A percentile compares a stretch with the other conserved stretches of the same genome.
These are phyloP conservation scores for Cystobasidium pallidum DNA, from an alignment of 1,284 basidiomycete species.

Conservation along the genomic window DNA sequence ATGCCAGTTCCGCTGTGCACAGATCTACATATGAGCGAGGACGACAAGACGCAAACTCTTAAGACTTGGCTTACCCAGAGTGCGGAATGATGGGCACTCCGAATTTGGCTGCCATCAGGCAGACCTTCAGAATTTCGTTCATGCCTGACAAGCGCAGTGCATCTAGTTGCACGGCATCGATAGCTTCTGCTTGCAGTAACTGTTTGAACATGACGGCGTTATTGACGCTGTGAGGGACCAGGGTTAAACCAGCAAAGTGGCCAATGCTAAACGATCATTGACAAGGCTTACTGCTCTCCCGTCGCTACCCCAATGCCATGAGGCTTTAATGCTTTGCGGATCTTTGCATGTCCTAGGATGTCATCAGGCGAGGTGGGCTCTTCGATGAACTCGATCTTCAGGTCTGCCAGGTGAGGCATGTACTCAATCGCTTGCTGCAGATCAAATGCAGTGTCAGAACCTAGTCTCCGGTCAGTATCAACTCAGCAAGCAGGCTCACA, in stretches of 20 bases:
- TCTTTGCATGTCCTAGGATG: constrained; percentile 75
- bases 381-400: constrained; percentile 97
- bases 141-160: constrained; percentile 90
- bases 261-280: too few relatives aligned
- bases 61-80: constrained; percentile 81
- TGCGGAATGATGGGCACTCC: constrained; percentile 89
- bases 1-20: constrained; percentile 18
- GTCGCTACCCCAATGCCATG: constrained; percentile 86
- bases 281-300: constrained; percentile 76
- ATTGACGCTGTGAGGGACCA: constrained; percentile 15
- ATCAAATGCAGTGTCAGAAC: constrained; percentile 66
- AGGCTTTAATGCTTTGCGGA: constrained; percentile 77
- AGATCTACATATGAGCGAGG: too few relatives aligned
- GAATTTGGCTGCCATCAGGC: constrained; percentile 91
- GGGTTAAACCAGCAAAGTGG: too few relatives aligned
- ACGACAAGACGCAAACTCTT: neutral
- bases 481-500: neutral
- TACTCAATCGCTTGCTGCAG: constrained; percentile 84
- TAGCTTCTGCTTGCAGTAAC: constrained; percentile 87
- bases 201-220: constrained; percentile 86
- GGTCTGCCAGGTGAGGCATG: constrained; percentile 74
- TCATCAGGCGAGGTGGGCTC: constrained; percentile 91
- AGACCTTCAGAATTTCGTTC: constrained; percentile 84
- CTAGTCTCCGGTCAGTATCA: neutral
- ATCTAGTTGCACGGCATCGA: constrained; percentile 95